Percentiles rank a stretch among this genome's conserved stretches.
phyloP scores from a whole-genome alignment of 1,284 basidiomycete genomes.

The Vanrija sp. region DNA sequence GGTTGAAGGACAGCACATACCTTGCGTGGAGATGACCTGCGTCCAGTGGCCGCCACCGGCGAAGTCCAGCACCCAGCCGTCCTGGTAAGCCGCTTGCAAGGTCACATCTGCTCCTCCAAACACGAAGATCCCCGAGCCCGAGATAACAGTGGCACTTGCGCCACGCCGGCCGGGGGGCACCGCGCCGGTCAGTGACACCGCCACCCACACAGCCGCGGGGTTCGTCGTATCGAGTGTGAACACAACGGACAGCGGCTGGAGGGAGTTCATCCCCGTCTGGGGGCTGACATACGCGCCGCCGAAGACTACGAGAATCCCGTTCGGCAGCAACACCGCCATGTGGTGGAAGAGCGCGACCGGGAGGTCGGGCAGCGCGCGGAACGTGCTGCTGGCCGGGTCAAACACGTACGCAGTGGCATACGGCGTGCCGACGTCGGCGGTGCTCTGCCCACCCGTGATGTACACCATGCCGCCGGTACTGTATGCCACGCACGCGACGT shows the following conservation, averaged over 20 bases:
- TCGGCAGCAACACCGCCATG: conserved; percentile 60
- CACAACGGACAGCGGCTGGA: conserved; percentile 59
- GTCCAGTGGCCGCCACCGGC: conserved; percentile 55
- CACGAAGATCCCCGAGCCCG: conserved; percentile 59
- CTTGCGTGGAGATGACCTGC: conserved; percentile 10
- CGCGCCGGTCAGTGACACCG: conserved; percentile 45
- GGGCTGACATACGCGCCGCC: conserved; percentile 64
- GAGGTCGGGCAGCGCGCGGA: conserved; percentile 58
- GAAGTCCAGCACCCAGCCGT: conserved; percentile 73
- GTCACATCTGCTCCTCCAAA: conserved; percentile 69
- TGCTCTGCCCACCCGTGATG: conserved; percentile 69
- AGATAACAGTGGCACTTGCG: conserved; percentile 60
- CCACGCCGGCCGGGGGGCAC: conserved; percentile 63
- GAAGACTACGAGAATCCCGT: conserved; percentile 67
- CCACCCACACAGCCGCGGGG: conserved; percentile 56
- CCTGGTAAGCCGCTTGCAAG: conserved; percentile 58
- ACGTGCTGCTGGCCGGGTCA: conserved; percentile 53
- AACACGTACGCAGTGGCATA: conserved; percentile 66
- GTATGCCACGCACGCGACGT: conserved; percentile 60
- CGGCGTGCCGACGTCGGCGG: conserved; percentile 65
- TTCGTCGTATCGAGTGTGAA: conserved; percentile 64
- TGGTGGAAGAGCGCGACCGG: conserved; percentile 71
- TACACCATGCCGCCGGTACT: conserved; percentile 54
- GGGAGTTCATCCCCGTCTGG: conserved; percentile 24
- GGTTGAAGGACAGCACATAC: not conserved